These are phyloP conservation scores for Solanum arcanum DNA, from an alignment of 257 asterid species.

Conservation along the genomic window DNA sequence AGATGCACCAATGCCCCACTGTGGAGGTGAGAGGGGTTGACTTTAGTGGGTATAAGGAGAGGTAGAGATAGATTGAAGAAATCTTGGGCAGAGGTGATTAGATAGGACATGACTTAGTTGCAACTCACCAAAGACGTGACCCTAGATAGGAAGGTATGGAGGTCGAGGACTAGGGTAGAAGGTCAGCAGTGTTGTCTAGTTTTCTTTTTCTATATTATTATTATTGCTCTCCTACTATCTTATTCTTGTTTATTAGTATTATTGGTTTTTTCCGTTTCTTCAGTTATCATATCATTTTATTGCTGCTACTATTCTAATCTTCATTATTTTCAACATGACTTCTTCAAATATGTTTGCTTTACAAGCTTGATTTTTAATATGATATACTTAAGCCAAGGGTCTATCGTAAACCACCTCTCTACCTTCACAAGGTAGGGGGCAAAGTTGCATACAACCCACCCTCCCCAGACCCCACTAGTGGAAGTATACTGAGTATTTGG, in stretches of 20 bases:
- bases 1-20: not conserved
- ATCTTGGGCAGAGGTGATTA: not conserved
- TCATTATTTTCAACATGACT: not conserved
- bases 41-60: not conserved
- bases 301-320: not conserved
- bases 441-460: not conserved
- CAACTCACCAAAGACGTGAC: not conserved
- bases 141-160: not conserved
- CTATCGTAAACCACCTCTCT: too few relatives aligned
- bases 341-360: not conserved
- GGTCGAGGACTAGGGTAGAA: not conserved
- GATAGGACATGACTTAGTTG: not conserved
- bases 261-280: not conserved
- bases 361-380: not conserved
- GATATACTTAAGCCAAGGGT: not conserved
- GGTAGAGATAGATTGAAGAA: not conserved
- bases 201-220: not conserved
- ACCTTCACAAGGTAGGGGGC: not conserved
- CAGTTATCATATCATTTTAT: not conserved
- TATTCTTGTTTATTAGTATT: not conserved
- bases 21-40: not conserved
- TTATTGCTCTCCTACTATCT: not conserved
- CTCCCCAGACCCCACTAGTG: not conserved
- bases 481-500: not conserved
- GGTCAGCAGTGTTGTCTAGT: not conserved